Evolutionary conservation across 306 rosid genomes (phyloP).

Genomic region (Mimosa bimucronata): DNA sequence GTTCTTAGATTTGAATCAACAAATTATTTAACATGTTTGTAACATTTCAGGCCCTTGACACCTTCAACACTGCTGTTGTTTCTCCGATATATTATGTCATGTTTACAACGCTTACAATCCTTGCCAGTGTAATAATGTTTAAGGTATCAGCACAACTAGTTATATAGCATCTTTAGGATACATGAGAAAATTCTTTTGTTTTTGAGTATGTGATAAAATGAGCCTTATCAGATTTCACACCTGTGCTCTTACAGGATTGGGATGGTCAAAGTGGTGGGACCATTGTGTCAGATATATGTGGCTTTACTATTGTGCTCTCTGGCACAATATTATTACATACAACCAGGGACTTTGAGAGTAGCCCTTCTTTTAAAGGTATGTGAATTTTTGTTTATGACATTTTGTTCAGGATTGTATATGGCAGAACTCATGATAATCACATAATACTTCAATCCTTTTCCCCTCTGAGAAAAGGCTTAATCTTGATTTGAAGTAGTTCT

Average conservation of each 20-base stretch:
- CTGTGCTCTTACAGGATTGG: conserved; percentile 6
- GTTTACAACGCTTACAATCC: conserved; percentile 61
- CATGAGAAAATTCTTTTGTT: neutral
- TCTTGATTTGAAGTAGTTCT: conserved; percentile 6
- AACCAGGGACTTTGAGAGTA: conserved; percentile 56
- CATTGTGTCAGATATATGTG: conserved; percentile 62
- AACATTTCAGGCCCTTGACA: conserved; percentile 60
- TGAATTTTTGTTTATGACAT: neutral
- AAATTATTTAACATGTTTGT: neutral
- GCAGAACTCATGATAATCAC: neutral
- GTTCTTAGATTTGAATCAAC: neutral
- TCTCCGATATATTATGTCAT: conserved; percentile 67
- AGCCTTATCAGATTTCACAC: neutral
- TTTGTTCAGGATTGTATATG: neutral
- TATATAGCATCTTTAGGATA: neutral
- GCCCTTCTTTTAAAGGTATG: conserved; percentile 57
- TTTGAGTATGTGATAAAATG: neutral
- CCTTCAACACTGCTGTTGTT: conserved; percentile 39
- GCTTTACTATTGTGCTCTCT: conserved; percentile 58
- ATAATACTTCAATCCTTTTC: neutral
- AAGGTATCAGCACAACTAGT: conserved; percentile 50
- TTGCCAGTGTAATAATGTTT: conserved; percentile 69
- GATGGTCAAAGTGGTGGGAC: conserved; percentile 18
- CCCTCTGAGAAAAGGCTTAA: neutral
- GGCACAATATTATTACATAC: conserved; percentile 59